These are phyloP conservation scores for Colletotrichum sp. DNA, from an alignment of 2,329 filamentous ascomycete species.

Conservation along the genomic window DNA sequence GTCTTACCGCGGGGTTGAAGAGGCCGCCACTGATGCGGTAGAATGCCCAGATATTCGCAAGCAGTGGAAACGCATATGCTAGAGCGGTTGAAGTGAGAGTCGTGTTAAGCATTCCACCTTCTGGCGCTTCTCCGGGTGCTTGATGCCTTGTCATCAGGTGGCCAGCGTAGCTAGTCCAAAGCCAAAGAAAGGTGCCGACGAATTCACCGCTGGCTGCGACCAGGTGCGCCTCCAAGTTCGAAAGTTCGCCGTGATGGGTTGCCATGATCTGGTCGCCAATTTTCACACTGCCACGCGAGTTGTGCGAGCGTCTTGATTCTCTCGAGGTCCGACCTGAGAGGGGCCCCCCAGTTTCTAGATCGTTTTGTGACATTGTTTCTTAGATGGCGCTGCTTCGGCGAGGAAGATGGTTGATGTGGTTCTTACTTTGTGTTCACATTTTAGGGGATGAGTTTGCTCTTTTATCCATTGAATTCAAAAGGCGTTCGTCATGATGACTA, in stretches of 20 bases:
- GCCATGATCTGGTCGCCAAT: neutral
- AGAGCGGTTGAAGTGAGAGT: conserved; percentile 48
- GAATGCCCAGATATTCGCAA: conserved; percentile 61
- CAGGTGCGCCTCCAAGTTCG: conserved; percentile 22
- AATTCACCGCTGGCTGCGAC: conserved; percentile 53
- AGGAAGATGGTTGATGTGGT: neutral
- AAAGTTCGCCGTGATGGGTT: neutral
- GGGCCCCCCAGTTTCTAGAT: neutral
- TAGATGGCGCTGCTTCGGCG: neutral
- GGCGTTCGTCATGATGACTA: neutral
- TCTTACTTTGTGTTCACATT: neutral
- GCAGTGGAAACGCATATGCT: conserved; percentile 54
- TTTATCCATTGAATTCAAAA: neutral
- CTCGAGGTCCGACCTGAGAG: neutral
- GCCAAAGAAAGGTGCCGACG: conserved; percentile 57
- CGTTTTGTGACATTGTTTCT: neutral
- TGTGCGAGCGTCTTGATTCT: neutral
- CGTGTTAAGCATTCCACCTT: conserved; percentile 34
- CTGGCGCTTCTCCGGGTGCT: conserved; percentile 22
- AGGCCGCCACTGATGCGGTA: conserved; percentile 57
- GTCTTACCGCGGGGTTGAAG: conserved; percentile 44
- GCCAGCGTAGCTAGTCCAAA: conserved; percentile 46
- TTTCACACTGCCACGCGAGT: neutral
- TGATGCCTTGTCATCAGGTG: conserved; percentile 34
- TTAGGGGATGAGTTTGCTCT: neutral